Percentiles rank a stretch among this genome's conserved stretches.
These are phyloP conservation scores for Cajanus cajan DNA, from an alignment of 306 rosid genomes.

Conservation along the genomic window DNA sequence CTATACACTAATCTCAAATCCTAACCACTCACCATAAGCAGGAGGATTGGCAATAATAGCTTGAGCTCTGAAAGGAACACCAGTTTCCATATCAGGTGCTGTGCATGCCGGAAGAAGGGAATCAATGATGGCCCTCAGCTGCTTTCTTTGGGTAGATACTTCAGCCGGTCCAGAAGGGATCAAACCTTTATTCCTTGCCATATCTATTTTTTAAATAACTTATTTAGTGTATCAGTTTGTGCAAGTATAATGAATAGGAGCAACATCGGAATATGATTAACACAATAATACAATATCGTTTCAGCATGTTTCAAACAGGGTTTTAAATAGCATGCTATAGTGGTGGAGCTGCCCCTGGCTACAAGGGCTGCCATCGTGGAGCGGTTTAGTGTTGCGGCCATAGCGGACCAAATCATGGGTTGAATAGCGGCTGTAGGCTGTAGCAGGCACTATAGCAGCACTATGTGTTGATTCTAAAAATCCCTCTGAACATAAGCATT, in stretches of 20 bases:
- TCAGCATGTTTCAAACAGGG: neutral
- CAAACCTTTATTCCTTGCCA: constrained; percentile 96
- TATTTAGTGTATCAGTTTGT: constrained; percentile 23
- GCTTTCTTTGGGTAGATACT: constrained; percentile 78
- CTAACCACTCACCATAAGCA: constrained; percentile 73
- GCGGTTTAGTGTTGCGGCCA: no score
- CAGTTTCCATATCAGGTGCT: constrained; percentile 82
- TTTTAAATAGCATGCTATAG: no score
- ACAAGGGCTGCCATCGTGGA: no score
- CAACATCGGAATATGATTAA: constrained; percentile 13
- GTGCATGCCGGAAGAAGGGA: constrained; percentile 98
- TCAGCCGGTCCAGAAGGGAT: constrained; percentile 89
- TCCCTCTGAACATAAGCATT: no score
- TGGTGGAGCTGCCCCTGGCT: no score
- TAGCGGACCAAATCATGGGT: no score
- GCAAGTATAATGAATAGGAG: neutral
- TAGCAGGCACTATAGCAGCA: no score
- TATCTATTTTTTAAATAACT: constrained; percentile 50
- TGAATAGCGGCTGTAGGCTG: no score
- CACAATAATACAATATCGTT: neutral
- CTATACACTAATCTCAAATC: constrained; percentile 2
- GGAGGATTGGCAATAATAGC: constrained; percentile 98
- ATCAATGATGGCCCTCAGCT: constrained; percentile 75
- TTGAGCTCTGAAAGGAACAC: constrained; percentile 79
- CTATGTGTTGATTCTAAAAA: no score